Base-by-base conservation (phyloP, 139 green algal species). In the Deuterostichococcus epilithicus region DNA sequence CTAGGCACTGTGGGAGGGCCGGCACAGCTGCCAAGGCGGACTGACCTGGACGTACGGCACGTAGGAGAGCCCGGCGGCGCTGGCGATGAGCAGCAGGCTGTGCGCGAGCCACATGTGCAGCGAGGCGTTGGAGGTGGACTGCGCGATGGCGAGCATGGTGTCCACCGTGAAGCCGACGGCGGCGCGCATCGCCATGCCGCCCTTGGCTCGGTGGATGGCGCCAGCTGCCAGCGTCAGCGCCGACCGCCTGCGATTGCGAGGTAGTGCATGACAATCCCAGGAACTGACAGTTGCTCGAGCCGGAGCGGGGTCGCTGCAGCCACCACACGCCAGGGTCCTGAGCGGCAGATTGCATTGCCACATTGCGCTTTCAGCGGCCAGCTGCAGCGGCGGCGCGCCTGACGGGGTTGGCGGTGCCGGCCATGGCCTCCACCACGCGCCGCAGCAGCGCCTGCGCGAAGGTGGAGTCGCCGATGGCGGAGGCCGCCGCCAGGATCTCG, bases 21-120 rank as follows among this genome's bases (percentile, higher is more conserved):
- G n/a, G n/a, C n/a, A n/a, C n/a, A n/a, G n/a, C n/a, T n/a, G n/a
- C n/a, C n/a, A n/a, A n/a, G n/a, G n/a, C 13, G 0, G 3, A 3
- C 68, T 70, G 34, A 78, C 77, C 78, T 76, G 75, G 47, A 78
- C 87, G 35, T 94, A 83, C 2, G 88, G 85, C 52, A 92, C 78
- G 79, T 92, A 98, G 2, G 88, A 85, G 3, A 90, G 82, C 13
- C 94, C 94, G 0, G 90, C 89, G 25, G 88, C 84, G 34, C 88
- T 78, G n/a, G 92, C 89, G 23, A 84, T 79, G 59, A 95, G 84
- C 75, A 83, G 90, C 68, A 98, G 85, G 68, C 84, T 87, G 73
- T 98, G 94, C 63, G 97, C 83, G 20, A 91, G 80, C 92, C 92
- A 97, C 35, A 91, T 78, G 52, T 73, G 79, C 42, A 82, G 76